A percentile compares a stretch with the other conserved stretches of the same genome.
phyloP scores from a whole-genome alignment of 352 stramenopile genomes.

The Globisporangium uncinulatum region DNA sequence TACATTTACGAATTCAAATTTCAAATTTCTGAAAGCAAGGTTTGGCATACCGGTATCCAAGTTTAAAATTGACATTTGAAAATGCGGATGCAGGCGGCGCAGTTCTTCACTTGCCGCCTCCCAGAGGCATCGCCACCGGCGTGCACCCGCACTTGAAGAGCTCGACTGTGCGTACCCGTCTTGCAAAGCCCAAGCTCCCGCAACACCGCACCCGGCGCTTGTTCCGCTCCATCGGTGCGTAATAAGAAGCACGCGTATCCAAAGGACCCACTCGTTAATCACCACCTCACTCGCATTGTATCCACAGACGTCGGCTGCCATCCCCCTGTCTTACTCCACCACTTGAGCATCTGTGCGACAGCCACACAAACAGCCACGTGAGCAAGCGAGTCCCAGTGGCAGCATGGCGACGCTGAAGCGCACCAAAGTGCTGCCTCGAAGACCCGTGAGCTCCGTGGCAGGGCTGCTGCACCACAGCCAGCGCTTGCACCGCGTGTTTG shows the following conservation, averaged over 20 bases:
- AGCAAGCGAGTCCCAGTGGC: neutral
- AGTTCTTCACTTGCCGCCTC: neutral
- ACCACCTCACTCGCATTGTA: neutral
- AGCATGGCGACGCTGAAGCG: constrained; percentile 15
- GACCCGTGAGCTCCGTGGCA: constrained; percentile 22
- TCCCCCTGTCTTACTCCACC: neutral
- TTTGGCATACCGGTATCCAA: neutral
- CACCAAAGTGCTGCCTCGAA: constrained; percentile 39
- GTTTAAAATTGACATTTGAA: constrained; percentile 5
- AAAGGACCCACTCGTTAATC: neutral
- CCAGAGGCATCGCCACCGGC: neutral
- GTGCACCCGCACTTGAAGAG: neutral
- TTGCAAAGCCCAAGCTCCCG: neutral
- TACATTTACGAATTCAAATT: too few relatives aligned
- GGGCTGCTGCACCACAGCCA: constrained; percentile 33
- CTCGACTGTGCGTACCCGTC: constrained; percentile 2
- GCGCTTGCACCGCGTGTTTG: constrained; percentile 24
- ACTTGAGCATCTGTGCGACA: neutral
- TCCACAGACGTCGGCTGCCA: neutral
- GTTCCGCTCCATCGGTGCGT: neutral
- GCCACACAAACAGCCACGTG: neutral
- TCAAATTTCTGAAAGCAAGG: neutral
- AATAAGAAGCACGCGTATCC: too few relatives aligned
- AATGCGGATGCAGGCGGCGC: neutral
- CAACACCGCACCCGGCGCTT: neutral